Conservation (phyloP, 805 yeast genomes). For the Ogataea minuta region DNA sequence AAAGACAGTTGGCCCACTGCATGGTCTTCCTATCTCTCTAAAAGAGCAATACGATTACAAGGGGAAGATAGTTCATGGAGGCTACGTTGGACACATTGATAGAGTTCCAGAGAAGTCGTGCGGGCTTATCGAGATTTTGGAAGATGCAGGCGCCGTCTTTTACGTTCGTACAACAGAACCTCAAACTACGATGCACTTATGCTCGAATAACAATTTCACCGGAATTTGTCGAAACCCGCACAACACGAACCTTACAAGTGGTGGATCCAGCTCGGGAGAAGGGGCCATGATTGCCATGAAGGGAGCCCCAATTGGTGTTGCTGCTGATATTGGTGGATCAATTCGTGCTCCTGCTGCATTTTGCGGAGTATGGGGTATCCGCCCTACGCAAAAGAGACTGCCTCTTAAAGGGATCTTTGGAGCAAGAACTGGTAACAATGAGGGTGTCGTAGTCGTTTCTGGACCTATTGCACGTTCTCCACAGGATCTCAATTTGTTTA, state of each 20-base stretch:
- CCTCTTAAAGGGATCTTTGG: slow-evolving; percentile 39
- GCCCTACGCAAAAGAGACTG: slow-evolving; percentile 48
- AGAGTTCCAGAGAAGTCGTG: too few relatives aligned
- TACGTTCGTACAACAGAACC: slow-evolving; percentile 5
- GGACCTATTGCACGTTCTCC: slow-evolving; percentile 48
- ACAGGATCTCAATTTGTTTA: slow-evolving; percentile 48
- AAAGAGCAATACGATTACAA: too few relatives aligned
- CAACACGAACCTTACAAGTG: slow-evolving; percentile 2
- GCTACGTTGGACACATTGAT: too few relatives aligned
- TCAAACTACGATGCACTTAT: slow-evolving; percentile 2
- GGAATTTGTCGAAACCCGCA: slow-evolving; percentile 2
- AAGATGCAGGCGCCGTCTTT: slow-evolving; percentile 1
- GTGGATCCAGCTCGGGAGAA: slow-evolving; percentile 6
- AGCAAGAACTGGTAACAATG: slow-evolving; percentile 43
- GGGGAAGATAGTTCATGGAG: too few relatives aligned
- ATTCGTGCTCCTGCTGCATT: slow-evolving; percentile 45
- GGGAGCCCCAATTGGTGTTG: slow-evolving; percentile 6
- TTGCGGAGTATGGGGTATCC: slow-evolving; percentile 47
- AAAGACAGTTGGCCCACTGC: too few relatives aligned
- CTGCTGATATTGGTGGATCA: slow-evolving; percentile 5
- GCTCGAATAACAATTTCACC: slow-evolving; percentile 2
- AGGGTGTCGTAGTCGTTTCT: slow-evolving; percentile 42
- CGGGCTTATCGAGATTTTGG: too few relatives aligned
- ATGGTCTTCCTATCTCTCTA: too few relatives aligned
- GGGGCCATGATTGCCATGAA: slow-evolving; percentile 4